Evolutionary conservation across 2,329 filamentous ascomycete species (phyloP).

Genomic region (Paracoccidioides lutzii): DNA sequence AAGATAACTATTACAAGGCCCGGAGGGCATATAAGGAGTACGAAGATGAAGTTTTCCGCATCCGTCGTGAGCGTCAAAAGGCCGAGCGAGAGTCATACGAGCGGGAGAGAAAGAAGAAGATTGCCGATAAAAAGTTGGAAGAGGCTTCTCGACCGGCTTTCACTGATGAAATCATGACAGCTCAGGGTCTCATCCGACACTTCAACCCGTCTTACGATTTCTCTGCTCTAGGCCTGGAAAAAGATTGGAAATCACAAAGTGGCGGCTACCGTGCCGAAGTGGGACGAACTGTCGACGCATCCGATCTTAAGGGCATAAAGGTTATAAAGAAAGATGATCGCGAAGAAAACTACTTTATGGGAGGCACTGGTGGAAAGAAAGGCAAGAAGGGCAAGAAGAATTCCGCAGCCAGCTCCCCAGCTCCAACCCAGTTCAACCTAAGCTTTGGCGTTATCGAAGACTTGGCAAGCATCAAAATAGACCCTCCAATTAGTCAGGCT

Average conservation of each 20-base stretch:
- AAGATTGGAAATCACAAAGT: conserved; percentile 35
- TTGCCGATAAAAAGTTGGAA: conserved; percentile 42
- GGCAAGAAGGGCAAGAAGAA: conserved; percentile 53
- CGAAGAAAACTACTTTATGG: conserved; percentile 72
- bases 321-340: conserved; percentile 76
- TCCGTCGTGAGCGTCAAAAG: conserved; percentile 62
- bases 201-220: conserved; percentile 75
- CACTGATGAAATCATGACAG: conserved; percentile 80
- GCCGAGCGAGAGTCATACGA: conserved; percentile 55
- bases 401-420: conserved; percentile 36
- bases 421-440: conserved; percentile 59
- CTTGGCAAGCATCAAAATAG: conserved; percentile 68
- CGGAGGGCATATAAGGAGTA: conserved; percentile 73
- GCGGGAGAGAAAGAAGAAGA: conserved; percentile 38
- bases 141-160: conserved; percentile 61
- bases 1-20: conserved; percentile 73
- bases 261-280: conserved; percentile 67
- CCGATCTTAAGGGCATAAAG: conserved; percentile 72
- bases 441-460: conserved; percentile 88
- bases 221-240: conserved; percentile 42
- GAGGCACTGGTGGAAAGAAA: conserved; percentile 66
- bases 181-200: conserved; percentile 76
- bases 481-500: conserved; percentile 73
- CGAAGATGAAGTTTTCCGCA: conserved; percentile 70
- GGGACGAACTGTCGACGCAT: conserved; percentile 70